Base-by-base conservation (phyloP, 306 rosid species). In the Cicer pinnatifidum region DNA sequence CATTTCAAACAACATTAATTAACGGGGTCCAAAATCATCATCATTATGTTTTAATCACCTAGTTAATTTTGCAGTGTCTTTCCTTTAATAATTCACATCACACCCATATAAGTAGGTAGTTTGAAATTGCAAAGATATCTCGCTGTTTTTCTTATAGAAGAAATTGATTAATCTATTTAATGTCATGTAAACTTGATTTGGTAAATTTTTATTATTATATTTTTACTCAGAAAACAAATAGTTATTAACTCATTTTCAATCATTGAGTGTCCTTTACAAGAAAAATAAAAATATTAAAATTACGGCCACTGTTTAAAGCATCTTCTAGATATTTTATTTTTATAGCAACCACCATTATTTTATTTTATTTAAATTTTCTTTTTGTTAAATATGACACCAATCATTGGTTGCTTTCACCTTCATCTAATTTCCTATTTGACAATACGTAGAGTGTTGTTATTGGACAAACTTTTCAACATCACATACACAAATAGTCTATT, bases 1-100 rank as follows among this genome's bases (percentile, higher is more conserved):
- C 75, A 71, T 62, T 82, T 79, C 86, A 63, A 63, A 75, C 79
- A 56, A 72, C 72, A 57, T 79, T 72, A 69, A 57, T 79, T 72
- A 69, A 62, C 7, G 44, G 64, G 80, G 52, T 63, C 17, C 77
- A 69, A 23, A 72, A 67, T 28, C 50, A 73, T 28, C 50, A 73
- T 78, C 28, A 75, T 75, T 71, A 59, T 80, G 75, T 44, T 79
- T 62, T 71, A 80, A 80, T 66, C 52, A 44, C 68, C 16, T 5
- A 1, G 45, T 72, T 51, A 72, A 50, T 52, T 75, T 68, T 2
- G 38, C 8, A 37, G 33, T 28, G 85, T 52, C 75, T 67, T 39
- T 58, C 81, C 75, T 71, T 51, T 44, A 35, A 41, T 16, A 28
- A 40, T 65, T 64, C 69, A 11, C 65, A 38, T 61, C 13, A 8